A percentile compares a stretch with the other conserved stretches of the same genome.
Conservation (phyloP, 2,329 filamentous ascomycete genomes). For the Colletotrichum sp. region DNA sequence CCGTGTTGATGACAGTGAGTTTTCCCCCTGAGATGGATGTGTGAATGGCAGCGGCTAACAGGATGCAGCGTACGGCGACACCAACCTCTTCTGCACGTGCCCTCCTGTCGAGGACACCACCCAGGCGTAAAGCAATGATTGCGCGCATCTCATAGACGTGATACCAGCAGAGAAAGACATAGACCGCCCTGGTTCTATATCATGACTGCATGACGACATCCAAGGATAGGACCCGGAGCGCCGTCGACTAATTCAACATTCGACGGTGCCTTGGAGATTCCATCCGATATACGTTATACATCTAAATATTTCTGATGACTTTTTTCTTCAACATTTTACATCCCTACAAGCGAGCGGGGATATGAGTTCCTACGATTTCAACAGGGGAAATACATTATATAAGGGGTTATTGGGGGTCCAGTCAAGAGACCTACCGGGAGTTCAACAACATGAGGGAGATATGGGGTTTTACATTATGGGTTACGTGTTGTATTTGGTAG, state of each 20-base stretch:
- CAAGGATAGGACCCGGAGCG: background rate
- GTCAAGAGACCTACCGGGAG: background rate
- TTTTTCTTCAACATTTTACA: constrained; percentile 8
- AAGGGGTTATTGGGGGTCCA: background rate
- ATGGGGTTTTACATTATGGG: background rate
- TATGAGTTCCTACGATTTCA: constrained; percentile 12
- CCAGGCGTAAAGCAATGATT: constrained; percentile 24
- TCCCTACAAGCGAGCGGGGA: constrained; percentile 11
- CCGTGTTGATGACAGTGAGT: constrained; percentile 85
- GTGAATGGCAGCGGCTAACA: constrained; percentile 16
- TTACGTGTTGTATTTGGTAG: background rate
- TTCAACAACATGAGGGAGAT: background rate
- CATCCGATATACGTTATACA: background rate
- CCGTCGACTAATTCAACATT: constrained; percentile 11
- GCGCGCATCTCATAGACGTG: constrained; percentile 3
- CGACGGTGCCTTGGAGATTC: background rate
- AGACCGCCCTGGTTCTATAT: background rate
- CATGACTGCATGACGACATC: background rate
- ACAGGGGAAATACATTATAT: background rate
- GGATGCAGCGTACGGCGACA: constrained; percentile 80
- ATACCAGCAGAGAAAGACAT: background rate
- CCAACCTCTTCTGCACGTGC: constrained; percentile 95
- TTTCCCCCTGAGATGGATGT: background rate
- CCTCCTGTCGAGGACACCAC: constrained; percentile 77
- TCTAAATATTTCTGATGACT: background rate